Evolutionary conservation across 352 stramenopile species (phyloP), one percentile per base, ranked within the genome.

Genomic region (Nothophytophthora sp.): DNA sequence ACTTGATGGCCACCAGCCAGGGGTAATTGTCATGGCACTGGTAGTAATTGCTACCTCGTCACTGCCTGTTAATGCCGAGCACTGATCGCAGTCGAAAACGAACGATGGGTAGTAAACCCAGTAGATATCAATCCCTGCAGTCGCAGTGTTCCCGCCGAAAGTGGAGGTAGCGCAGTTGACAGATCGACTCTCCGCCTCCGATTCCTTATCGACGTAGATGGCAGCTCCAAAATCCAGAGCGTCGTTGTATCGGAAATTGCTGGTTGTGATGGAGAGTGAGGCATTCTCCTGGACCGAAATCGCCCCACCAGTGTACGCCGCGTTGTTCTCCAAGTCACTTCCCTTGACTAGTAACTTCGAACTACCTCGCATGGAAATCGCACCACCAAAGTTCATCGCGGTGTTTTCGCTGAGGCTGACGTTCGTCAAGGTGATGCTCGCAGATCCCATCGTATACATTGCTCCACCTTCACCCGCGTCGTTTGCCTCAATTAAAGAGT

Each of bases 31-130:
- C 12, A 60, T 67, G 1, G 77, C 65, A 50, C 74, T 88, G 4
- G 73, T 83, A 15, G 67, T 54, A 2, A 79, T 54, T 3, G 24
- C 27, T 2, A 73, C 16, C 1, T 25, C 19, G 0, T 40, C 23
- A 7, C 11, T 27, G 1, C 48, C 44, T 5, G 38, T 48, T 0
- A 29, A 32, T 24, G 55, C 71, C 4, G 39, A 50, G 27, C 74
- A 88, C 10, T 58, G 35, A 0, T 16, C 12, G 20, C 77, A 88
- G 5, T 49, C 13, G 8, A 84, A 79, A 24, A 32, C 52, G 34
- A 79, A 79, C 49, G 56, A 68, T 12, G 60, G 28, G 29, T 75
- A 69, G 33, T 73, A 88, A 0, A 82, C 62, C 77, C 81, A 91
- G 36, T 82, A 88, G 23, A 87, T 66, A 11, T 91, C 81, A 0